Percentiles rank a stretch among this genome's conserved stretches.
phyloP scores from a whole-genome alignment of 257 asterid species.

The Gynochthodes officinalis region DNA sequence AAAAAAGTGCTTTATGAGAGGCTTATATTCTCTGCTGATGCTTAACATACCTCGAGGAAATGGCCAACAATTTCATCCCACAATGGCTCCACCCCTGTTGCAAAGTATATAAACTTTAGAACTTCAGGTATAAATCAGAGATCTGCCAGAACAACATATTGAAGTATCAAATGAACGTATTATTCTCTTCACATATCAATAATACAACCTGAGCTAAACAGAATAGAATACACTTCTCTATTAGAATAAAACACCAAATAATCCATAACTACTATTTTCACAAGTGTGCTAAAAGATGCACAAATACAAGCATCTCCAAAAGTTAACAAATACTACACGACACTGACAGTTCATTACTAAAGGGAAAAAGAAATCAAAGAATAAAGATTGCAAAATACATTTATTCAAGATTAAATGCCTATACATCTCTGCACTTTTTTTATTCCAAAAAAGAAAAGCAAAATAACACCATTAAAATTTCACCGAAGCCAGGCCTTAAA shows the following conservation, averaged over 20 bases:
- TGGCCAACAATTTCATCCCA: conserved; percentile 90
- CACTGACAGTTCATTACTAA: not conserved
- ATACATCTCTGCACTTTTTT: not conserved
- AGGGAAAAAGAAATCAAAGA: not conserved
- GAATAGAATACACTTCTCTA: not conserved
- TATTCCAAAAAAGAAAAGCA: not conserved
- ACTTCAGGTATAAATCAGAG: not conserved
- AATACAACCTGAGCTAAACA: not conserved
- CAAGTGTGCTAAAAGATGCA: not conserved
- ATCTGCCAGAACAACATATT: not conserved
- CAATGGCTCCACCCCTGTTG: conserved; percentile 85
- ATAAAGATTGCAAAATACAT: not conserved
- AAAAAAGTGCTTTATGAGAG: not conserved
- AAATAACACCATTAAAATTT: not conserved
- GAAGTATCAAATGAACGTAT: not conserved
- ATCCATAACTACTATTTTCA: not conserved
- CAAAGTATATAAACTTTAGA: conserved; percentile 12
- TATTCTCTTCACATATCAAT: not conserved
- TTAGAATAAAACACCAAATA: not conserved
- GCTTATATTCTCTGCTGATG: conserved; percentile 3
- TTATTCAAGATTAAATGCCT: not conserved
- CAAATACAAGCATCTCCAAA: not conserved
- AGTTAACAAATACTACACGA: not conserved
- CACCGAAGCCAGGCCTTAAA: not conserved
- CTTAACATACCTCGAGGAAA: conserved; percentile 71